phyloP scores from a whole-genome alignment of 371 early-diverging fungal species.

The Syncephalastrum monosporum region DNA sequence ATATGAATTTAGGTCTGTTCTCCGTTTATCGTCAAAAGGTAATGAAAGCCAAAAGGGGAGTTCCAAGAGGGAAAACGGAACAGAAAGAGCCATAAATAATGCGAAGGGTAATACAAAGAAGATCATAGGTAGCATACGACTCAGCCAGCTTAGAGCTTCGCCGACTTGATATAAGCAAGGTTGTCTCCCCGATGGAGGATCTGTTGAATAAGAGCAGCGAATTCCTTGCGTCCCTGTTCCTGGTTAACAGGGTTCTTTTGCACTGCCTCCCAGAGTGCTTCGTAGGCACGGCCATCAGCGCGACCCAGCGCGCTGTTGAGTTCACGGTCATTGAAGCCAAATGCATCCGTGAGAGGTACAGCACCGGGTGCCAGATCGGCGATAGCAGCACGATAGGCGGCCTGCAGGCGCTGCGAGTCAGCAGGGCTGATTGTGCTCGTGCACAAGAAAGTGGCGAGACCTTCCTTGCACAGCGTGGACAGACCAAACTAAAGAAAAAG shows the following conservation, averaged over 20 bases:
- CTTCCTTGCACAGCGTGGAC: slow-evolving; percentile 23
- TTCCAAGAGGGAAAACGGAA: no score
- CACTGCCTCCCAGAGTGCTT: slow-evolving; percentile 60
- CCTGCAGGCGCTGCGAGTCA: slow-evolving; percentile 24
- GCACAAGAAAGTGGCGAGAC: slow-evolving; percentile 34
- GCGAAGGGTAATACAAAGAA: no score
- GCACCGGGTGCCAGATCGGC: slow-evolving; percentile 53
- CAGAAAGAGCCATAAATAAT: no score
- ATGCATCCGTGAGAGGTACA: slow-evolving; percentile 66
- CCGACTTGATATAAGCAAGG: slow-evolving; percentile 14
- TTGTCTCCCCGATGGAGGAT: slow-evolving; percentile 20
- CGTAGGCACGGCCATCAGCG: slow-evolving; percentile 69
- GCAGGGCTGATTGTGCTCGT: slow-evolving; percentile 33
- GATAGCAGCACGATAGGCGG: slow-evolving; percentile 22
- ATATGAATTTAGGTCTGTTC: no score
- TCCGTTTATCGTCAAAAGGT: no score
- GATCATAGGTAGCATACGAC: no score
- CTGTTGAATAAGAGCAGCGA: slow-evolving; percentile 19
- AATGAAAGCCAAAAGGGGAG: no score
- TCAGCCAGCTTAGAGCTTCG: slow-evolving; percentile 14
- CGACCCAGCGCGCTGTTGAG: slow-evolving; percentile 66
- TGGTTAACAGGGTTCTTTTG: slow-evolving; percentile 65
- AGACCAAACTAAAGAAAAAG: slow-evolving; percentile 30
- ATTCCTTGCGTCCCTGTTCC: slow-evolving; percentile 18
- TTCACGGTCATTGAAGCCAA: slow-evolving; percentile 63